These are phyloP conservation scores for Calonectria ilicicola DNA, from an alignment of 2,329 filamentous ascomycete genomes.

Conservation along the genomic window DNA sequence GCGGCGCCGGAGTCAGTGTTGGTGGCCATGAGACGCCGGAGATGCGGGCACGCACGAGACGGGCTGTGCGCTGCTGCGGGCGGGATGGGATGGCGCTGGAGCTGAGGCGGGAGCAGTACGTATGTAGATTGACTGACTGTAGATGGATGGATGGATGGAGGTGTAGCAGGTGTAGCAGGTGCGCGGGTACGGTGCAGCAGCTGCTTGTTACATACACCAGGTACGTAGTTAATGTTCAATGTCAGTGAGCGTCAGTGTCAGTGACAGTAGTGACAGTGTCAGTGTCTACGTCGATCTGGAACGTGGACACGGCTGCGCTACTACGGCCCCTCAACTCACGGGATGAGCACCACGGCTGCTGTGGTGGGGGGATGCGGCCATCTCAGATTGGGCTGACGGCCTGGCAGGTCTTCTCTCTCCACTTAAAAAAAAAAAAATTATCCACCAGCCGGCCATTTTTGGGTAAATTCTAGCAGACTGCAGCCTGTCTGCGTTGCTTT, in stretches of 20 bases:
- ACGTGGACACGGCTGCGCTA: constrained; percentile 2
- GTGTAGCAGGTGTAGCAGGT: neutral
- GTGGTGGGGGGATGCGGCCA: constrained; percentile 2
- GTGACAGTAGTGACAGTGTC: neutral
- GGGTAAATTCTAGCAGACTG: neutral
- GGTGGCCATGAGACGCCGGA: constrained; percentile 26
- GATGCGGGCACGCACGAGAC: neutral
- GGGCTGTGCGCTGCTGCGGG: neutral
- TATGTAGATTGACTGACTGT: no score
- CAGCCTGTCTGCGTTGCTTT: neutral
- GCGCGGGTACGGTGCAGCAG: neutral
- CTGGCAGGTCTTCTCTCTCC: constrained; percentile 4
- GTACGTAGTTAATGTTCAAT: neutral
- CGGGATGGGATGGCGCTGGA: neutral
- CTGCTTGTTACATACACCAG: neutral
- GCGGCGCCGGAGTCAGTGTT: constrained; percentile 20
- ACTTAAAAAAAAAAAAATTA: constrained; percentile 10
- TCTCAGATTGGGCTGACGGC: constrained; percentile 5
- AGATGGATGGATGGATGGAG: neutral
- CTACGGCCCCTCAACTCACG: constrained; percentile 3
- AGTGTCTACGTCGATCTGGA: neutral
- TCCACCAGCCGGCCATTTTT: neutral
- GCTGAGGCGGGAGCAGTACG: no score
- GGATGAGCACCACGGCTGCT: neutral
- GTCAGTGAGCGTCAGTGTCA: neutral